Base-by-base conservation (phyloP, 345 rosid genomes). In the Aethionema arabicum region DNA sequence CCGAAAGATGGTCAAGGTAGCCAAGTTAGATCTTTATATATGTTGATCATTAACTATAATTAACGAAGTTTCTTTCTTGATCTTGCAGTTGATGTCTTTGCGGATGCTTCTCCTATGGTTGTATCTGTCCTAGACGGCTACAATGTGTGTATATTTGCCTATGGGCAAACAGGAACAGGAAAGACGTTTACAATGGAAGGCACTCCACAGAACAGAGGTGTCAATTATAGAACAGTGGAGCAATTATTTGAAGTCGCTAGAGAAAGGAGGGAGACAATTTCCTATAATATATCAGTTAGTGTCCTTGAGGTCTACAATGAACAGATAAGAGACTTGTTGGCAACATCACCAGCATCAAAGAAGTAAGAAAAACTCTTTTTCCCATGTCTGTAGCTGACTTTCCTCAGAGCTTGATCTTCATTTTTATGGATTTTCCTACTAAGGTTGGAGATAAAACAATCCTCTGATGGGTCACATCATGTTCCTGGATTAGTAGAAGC, bases 131-230 rank as follows among this genome's bases (percentile, higher is more conserved):
- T 92, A 66, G 99, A 92, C 62, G 99, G 99, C 10, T 92, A 85
- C 87, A 90, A 90, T 63, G 97, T 93, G 15, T 93, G 99, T 68
- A 90, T 93, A 61, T 90, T 93, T 78, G 99, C 99, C 49, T 90
- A 87, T 47, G 97, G 99, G 54, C 99, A 93, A 74, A 93, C 99
- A 29, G 99, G 99, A 48, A 93, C 97, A 27, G 99, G 99, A 35
- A 93, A 93, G 72, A 93, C 99, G 29, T 93, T 87, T 76, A 93
- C 99, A 51, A 93, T 92, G 98, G 98, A 92, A 79, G 98, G 99
- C 49, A 84, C 81, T 11, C 80, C 74, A 49, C 83, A 82, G 58
- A 84, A 80, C 63, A 80, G 97, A 67, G 99, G 99, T 72, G 99
- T 93, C 73, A 93, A 93, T 75, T 93, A 85, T 54, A 78, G 91